These are phyloP conservation scores for Backusella westeae DNA, from an alignment of 192 early-diverging fungal genomes.

Conservation along the genomic window DNA sequence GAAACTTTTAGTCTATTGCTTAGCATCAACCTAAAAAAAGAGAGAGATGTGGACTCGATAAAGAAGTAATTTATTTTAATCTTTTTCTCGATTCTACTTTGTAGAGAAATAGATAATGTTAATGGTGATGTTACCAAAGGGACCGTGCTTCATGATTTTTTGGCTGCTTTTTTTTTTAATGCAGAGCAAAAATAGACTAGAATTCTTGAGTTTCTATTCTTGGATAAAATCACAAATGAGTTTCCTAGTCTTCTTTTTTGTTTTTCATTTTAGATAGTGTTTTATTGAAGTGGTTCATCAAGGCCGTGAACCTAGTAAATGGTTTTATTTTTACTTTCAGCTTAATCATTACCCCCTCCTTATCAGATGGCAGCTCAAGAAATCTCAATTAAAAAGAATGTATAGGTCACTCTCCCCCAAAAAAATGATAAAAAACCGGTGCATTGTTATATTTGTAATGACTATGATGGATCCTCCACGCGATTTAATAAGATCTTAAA, in stretches of 20 bases:
- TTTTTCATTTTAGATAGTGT: neutral
- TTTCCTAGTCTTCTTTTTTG: neutral
- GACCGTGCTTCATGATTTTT: neutral
- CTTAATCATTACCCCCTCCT: neutral
- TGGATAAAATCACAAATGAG: neutral
- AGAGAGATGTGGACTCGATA: too few relatives aligned
- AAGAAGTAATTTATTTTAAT: neutral
- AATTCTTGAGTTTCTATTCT: neutral
- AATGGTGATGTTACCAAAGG: neutral
- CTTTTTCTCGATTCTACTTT: neutral
- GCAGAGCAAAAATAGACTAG: neutral
- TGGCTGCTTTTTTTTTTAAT: neutral
- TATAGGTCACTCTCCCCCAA: neutral
- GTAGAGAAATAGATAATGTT: neutral
- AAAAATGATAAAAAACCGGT: neutral
- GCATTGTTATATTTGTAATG: neutral
- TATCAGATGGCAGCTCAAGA: neutral
- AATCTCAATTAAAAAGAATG: neutral
- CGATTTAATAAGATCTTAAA: neutral
- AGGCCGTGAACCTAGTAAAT: neutral
- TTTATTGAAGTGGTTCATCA: neutral
- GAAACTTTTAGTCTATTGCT: neutral
- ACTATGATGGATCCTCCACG: neutral
- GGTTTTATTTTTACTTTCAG: neutral
- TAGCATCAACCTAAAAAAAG: neutral